Evolutionary conservation across 768 basidiomycete genomes (phyloP).

Genomic region (Heimioporus sp.): DNA sequence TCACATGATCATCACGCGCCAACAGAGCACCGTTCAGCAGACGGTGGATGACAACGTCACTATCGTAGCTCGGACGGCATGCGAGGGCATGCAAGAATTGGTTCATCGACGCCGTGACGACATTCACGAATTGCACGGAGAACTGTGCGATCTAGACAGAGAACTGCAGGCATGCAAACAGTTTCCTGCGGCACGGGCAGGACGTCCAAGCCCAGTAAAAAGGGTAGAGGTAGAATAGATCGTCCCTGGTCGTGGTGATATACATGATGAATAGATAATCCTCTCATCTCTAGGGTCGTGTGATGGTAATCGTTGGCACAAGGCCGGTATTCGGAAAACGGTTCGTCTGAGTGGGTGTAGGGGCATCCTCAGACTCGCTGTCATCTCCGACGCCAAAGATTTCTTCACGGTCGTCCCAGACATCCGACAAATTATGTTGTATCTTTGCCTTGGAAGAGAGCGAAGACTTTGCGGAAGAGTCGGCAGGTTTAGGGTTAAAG

Average conservation of each 20-base stretch:
- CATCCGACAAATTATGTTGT: slow-evolving; percentile 49
- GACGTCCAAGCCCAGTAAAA: background rate
- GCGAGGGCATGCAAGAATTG: slow-evolving; percentile 42
- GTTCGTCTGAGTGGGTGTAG: slow-evolving; percentile 7
- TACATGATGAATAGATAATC: slow-evolving; percentile 27
- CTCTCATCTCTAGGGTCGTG: slow-evolving; percentile 21
- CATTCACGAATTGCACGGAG: slow-evolving; percentile 41
- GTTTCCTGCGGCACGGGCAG: slow-evolving; percentile 8
- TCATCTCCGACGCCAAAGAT: slow-evolving; percentile 66
- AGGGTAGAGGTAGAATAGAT: slow-evolving; percentile 13
- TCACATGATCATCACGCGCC: background rate
- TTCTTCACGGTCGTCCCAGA: slow-evolving; percentile 81
- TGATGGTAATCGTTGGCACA: slow-evolving; percentile 29
- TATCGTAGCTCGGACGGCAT: slow-evolving; percentile 49
- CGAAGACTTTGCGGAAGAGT: slow-evolving; percentile 17
- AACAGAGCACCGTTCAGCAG: slow-evolving; percentile 45
- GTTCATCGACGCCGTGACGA: slow-evolving; percentile 43
- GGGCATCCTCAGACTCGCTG: slow-evolving; percentile 51
- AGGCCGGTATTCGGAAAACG: slow-evolving; percentile 3
- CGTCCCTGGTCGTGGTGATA: slow-evolving; percentile 14
- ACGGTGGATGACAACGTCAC: slow-evolving; percentile 52
- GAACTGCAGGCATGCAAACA: slow-evolving; percentile 24
- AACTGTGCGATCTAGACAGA: slow-evolving; percentile 40
- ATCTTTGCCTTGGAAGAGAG: slow-evolving; percentile 28
- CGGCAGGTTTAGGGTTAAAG: slow-evolving; percentile 23